Evolutionary conservation across 345 rosid species (phyloP), one percentile per base, ranked within the genome.

Genomic region (Linum trigynum): DNA sequence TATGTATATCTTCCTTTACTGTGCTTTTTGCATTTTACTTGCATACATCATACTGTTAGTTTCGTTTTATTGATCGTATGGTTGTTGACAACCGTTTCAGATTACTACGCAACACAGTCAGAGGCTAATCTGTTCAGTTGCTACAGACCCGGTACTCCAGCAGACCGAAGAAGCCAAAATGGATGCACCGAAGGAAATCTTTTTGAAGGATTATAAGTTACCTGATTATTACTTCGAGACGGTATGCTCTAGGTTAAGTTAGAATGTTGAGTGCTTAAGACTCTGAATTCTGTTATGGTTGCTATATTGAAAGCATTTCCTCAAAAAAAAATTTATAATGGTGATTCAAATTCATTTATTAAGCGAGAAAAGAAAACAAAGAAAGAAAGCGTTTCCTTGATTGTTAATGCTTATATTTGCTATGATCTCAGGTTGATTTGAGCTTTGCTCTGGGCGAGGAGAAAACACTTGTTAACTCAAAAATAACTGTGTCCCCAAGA

Each of bases 221-320:
- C 99, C 99, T 66, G 90, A 91, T 74, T 89, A 87, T 78, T 95
- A 87, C 76, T 95, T 95, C 69, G 96, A 87, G 61, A 73, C 84
- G 70, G 99, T 91, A 81, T 69, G 60, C 17, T 69, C 17, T 23
- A 17, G 36, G 62, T 32, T 36, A 23, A 51, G 23, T 65, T 64
- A 23, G 32, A 23, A 23, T 23, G 32, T 23, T 23, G 32, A 23
- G 32, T 17, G 11, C 38, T 63, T 38, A 42, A 39, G 67, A 10
- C 42, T 66, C 23, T 59, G 39, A 12, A 41, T 55, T 38, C 15
- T 60, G 39, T 57, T 10, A 6, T 48, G 53, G 11, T 23, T 23
- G 32, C 32, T 23, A 23, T 5, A 48, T 48, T 61, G 41, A n/a
- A 67, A 53, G 42, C 69, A 71, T 70, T 76, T 38, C 32, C 32